Percentiles rank a stretch among this genome's conserved stretches.
Conservation (phyloP, 768 basidiomycete species). For the Pulveroboletus frians region DNA sequence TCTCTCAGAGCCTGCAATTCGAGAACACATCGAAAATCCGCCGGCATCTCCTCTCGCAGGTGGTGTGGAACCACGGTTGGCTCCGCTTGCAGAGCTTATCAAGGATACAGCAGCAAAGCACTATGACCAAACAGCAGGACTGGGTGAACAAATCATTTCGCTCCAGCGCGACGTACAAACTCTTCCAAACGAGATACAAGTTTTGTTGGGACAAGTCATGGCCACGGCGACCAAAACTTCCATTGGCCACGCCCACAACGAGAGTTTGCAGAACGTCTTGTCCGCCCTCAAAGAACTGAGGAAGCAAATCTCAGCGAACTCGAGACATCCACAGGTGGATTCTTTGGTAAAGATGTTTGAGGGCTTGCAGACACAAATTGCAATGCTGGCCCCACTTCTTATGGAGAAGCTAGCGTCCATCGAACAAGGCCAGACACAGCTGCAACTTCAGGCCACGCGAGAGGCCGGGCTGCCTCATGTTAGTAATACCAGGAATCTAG, state of each 20-base stretch:
- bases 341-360: conserved; percentile 33
- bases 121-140: conserved; percentile 32
- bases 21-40: conserved; percentile 15
- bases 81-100: conserved; percentile 30
- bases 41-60: conserved; percentile 7
- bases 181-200: conserved; percentile 26
- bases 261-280: conserved; percentile 7
- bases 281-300: conserved; percentile 17
- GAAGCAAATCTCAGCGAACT: conserved; percentile 8
- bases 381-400: conserved; percentile 34
- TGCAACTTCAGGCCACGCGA: conserved; percentile 13
- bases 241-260: neutral
- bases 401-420: conserved; percentile 31
- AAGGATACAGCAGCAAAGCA: conserved; percentile 33
- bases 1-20: conserved; percentile 20
- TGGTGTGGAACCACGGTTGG: conserved; percentile 18
- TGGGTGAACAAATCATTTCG: conserved; percentile 32
- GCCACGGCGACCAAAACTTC: conserved; percentile 1
- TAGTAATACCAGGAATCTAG: conserved; percentile 11
- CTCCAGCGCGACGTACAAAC: conserved; percentile 28
- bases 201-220: conserved; percentile 10
- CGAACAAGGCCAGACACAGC: conserved; percentile 20
- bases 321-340: conserved; percentile 12
- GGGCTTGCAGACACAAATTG: conserved; percentile 37
- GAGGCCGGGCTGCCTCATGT: conserved; percentile 1